Evolutionary conservation across 2,329 filamentous ascomycete genomes (phyloP), one percentile per base, ranked within the genome.

Genomic region (Alternaria triticina): DNA sequence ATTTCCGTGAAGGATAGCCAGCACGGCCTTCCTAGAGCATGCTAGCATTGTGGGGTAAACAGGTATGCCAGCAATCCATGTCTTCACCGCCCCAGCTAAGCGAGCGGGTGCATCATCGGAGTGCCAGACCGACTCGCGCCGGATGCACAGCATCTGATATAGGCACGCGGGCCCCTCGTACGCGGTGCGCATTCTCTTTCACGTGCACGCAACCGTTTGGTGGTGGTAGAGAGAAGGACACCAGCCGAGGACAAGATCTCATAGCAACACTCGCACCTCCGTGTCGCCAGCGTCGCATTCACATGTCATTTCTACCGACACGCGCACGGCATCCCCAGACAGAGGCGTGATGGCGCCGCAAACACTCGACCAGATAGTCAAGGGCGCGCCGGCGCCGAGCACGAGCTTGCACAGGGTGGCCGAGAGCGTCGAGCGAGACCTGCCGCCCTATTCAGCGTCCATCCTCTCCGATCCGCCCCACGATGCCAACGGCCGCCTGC

Each of bases 331-430:
- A 51, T 51, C 20, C 17, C 20, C 20, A 33, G 47, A 22, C 10
- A 30, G 47, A 15, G 27, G 47, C 28, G 47, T 27, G 45, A 71
- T 72, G 70, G 64, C 71, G 43, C 47, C 69, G 28, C 64, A 68
- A 20, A 60, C 87, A 65, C 86, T 97, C 76, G 94, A 97, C 83
- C 93, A 94, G 74, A 87, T 97, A 74, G 93, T 98, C 83, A 98
- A 97, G 83, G 95, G 94, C 75, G 90, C 93, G 54, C 91, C 93
- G 62, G 84, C 89, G 62, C 86, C 90, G 59, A 86, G 87, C 71
- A 85, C 88, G 15, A 79, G 40, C 12, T 51, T 65, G 20, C 50
- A 47, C 40, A 62, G 55, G 55, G 55, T 65, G 6, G 65, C 62
- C 15, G 54, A 62, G 22, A 65, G 62, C 47, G 36, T 62, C 8